Base-by-base conservation (phyloP, 2,329 filamentous ascomycete genomes). In the Triangularia verruculosa region DNA sequence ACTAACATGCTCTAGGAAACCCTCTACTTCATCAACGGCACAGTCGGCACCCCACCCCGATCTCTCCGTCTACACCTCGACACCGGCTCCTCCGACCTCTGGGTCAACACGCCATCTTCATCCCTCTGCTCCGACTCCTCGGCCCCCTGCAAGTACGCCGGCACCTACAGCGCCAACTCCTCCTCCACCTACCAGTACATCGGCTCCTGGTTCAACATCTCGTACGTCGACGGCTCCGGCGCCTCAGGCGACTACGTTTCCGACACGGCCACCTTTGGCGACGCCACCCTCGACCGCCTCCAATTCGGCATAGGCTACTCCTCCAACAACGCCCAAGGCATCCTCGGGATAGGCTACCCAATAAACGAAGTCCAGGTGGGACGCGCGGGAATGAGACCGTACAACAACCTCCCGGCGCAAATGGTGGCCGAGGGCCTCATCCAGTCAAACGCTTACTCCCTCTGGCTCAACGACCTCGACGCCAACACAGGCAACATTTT, bases 291-390 rank as follows among this genome's bases (percentile, higher is more conserved):
- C 30, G 67, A 79, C 3, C 75, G 78, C 62, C 78, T 92, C 61
- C 89, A 93, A 71, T 91, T 93, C 70, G 90, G 90, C 65, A 80
- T 93, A 66, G 90, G 90, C 51, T 92, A 93, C 72, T 72, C 72
- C 7, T 86, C 83, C 73, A 78, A 79, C 8, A 83, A 84, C 6
- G 66, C 76, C 60, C 85, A 96, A 74, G 91, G 91, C 43, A 92
- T 98, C 51, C 76, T 97, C 20, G 93, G 93, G 17, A 89, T 98
- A 66, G 93, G 93, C 6, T 97, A 97, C 74, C 74, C 83, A 0
- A 75, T 82, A 67, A 95, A 96, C 74, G 93, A 97, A 77, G 91
- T 90, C 12, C 86, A 89, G 69, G 86, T 90, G 54, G 82, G 82
- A 59, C 80, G 85, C 67, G 83, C 80, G 8, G 79, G 82, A 5